Percentiles rank a stretch among this genome's conserved stretches.
These are phyloP conservation scores for Passiflora organensis DNA, from an alignment of 345 rosid species.

Conservation along the genomic window DNA sequence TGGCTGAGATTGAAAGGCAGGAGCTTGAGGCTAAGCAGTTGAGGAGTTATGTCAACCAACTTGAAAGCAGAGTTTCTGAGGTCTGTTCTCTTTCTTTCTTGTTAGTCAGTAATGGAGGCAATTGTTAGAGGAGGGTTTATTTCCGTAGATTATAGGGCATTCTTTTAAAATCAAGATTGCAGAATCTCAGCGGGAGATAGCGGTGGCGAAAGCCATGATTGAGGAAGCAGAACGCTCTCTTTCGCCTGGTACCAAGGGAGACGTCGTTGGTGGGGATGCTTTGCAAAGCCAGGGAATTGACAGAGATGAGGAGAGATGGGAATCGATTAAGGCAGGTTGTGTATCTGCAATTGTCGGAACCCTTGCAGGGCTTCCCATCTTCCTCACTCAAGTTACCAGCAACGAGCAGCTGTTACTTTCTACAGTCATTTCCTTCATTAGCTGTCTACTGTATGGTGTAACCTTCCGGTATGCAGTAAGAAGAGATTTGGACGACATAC, in stretches of 20 bases:
- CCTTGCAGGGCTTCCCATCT: constrained; percentile 56
- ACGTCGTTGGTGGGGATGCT: background rate
- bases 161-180: constrained; percentile 45
- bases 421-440: constrained; percentile 44
- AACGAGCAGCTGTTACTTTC: constrained; percentile 56
- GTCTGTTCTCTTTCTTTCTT: constrained; percentile 24
- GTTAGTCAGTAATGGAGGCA: background rate
- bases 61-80: constrained; percentile 66
- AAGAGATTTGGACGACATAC: constrained; percentile 67
- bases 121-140: background rate
- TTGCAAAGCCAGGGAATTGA: constrained; percentile 17
- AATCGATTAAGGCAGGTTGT: constrained; percentile 67
- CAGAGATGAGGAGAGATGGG: constrained; percentile 65
- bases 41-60: constrained; percentile 48
- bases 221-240: constrained; percentile 71
- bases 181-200: constrained; percentile 67
- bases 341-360: constrained; percentile 76
- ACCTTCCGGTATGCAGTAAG: constrained; percentile 74
- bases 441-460: constrained; percentile 87
- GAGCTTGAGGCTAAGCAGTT: constrained; percentile 50
- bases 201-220: constrained; percentile 64
- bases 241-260: constrained; percentile 16
- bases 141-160: background rate
- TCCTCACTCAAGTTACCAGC: constrained; percentile 47
- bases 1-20: constrained; percentile 71